These are phyloP conservation scores for Pseudopithomyces maydicus DNA, from an alignment of 2,329 filamentous ascomycete genomes.

Conservation along the genomic window DNA sequence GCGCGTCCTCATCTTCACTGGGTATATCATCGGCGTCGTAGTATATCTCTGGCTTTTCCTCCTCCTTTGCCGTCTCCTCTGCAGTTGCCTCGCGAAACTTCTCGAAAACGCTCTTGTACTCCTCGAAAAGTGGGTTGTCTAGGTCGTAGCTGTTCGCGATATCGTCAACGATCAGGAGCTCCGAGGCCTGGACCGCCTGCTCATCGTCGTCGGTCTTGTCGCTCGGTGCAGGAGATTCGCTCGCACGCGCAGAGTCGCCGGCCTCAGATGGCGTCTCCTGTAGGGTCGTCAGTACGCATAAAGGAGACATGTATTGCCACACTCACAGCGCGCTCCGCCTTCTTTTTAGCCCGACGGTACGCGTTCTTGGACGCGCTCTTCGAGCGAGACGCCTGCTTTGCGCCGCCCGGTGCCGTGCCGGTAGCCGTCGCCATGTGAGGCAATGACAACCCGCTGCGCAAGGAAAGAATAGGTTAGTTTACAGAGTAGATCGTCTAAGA, in stretches of 20 bases:
- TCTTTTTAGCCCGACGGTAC: slow-evolving; percentile 90
- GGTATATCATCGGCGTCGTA: slow-evolving; percentile 85
- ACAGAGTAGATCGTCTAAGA: background rate
- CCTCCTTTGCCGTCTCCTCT: slow-evolving; percentile 61
- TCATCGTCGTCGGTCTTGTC: slow-evolving; percentile 40
- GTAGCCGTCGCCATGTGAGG: slow-evolving; percentile 9
- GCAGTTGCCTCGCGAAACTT: slow-evolving; percentile 68
- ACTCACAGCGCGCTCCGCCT: slow-evolving; percentile 75
- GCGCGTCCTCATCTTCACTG: slow-evolving; percentile 75
- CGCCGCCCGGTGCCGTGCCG: slow-evolving; percentile 34
- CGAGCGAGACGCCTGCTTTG: slow-evolving; percentile 28
- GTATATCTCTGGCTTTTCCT: slow-evolving; percentile 82
- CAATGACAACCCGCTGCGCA: background rate
- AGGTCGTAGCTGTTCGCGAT: slow-evolving; percentile 59
- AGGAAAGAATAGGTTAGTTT: background rate
- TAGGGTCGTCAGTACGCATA: slow-evolving; percentile 22
- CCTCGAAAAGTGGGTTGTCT: slow-evolving; percentile 78
- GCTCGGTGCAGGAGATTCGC: slow-evolving; percentile 44
- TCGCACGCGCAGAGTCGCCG: slow-evolving; percentile 40
- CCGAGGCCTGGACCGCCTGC: slow-evolving; percentile 53
- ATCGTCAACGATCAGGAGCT: slow-evolving; percentile 35
- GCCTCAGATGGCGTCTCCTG: slow-evolving; percentile 44
- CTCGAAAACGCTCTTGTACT: slow-evolving; percentile 81
- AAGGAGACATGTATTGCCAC: background rate
- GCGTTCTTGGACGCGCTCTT: slow-evolving; percentile 91